Evolutionary conservation across 2,329 filamentous ascomycete species (phyloP).

Genomic region (Fusarium nematophilum): DNA sequence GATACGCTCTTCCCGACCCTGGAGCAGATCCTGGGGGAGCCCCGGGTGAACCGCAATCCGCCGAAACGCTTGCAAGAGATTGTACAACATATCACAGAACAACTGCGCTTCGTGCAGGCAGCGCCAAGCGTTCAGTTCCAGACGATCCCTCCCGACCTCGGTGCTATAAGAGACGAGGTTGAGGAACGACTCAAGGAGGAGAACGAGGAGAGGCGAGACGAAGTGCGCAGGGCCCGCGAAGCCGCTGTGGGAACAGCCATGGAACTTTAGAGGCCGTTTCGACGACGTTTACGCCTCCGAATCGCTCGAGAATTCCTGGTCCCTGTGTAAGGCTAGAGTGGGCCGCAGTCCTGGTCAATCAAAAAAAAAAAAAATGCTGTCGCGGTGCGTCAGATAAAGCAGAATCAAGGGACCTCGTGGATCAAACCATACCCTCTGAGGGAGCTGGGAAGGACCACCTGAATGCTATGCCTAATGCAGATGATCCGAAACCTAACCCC

Average conservation of each 20-base stretch:
- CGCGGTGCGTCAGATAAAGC: slow-evolving; percentile 10
- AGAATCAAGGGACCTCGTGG: slow-evolving; percentile 1
- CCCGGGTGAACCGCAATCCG: slow-evolving; percentile 81
- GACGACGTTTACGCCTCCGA: not conserved
- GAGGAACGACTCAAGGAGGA: slow-evolving; percentile 76
- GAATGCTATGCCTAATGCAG: slow-evolving; percentile 7
- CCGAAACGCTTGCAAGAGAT: slow-evolving; percentile 80
- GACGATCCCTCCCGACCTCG: slow-evolving; percentile 81
- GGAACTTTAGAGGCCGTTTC: slow-evolving; percentile 56
- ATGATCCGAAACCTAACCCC: slow-evolving; percentile 1
- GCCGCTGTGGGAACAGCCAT: slow-evolving; percentile 67
- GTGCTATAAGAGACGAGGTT: slow-evolving; percentile 74
- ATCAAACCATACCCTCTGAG: slow-evolving; percentile 1
- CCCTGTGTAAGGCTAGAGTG: slow-evolving; percentile 7
- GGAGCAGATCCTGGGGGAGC: slow-evolving; percentile 75
- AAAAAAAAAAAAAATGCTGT: slow-evolving; percentile 6
- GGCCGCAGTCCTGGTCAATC: slow-evolving; percentile 9
- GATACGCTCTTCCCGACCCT: slow-evolving; percentile 90
- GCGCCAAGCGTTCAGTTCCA: slow-evolving; percentile 90
- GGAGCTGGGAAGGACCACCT: not conserved
- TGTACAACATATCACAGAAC: slow-evolving; percentile 82
- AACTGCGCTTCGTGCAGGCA: slow-evolving; percentile 84
- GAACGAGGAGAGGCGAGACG: slow-evolving; percentile 67
- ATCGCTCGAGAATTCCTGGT: not conserved
- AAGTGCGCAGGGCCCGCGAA: slow-evolving; percentile 63